These are phyloP conservation scores for Hysterium pulicare DNA, from an alignment of 2,329 filamentous ascomycete species.

Conservation along the genomic window DNA sequence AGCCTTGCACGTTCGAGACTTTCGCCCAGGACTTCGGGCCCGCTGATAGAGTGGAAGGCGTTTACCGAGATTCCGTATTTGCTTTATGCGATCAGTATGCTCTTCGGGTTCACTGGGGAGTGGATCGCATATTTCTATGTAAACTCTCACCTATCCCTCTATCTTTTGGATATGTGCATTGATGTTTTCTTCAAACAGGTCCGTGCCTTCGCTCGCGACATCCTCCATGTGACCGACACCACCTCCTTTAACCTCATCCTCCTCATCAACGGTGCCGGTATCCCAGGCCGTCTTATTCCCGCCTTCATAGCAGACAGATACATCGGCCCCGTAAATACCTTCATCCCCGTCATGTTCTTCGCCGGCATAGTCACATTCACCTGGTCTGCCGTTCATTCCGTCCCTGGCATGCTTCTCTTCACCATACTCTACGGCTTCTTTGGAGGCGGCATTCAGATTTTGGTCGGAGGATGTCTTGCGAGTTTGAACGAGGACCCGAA, in stretches of 20 bases:
- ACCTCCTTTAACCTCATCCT: conserved; percentile 60
- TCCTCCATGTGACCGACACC: conserved; percentile 39
- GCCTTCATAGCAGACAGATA: conserved; percentile 42
- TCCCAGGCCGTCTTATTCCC: conserved; percentile 55
- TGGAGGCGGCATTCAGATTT: conserved; percentile 44
- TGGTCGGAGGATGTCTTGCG: conserved; percentile 44
- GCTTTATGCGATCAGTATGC: conserved; percentile 43
- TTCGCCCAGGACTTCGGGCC: conserved; percentile 43
- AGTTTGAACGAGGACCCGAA: conserved; percentile 42
- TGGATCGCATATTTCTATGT: conserved; percentile 60
- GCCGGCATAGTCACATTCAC: conserved; percentile 43
- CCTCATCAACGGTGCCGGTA: conserved; percentile 61
- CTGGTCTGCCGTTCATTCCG: conserved; percentile 41
- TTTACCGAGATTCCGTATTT: conserved; percentile 55
- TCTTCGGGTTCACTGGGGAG: conserved; percentile 46
- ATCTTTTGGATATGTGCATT: too few species aligned
- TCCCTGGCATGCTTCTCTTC: conserved; percentile 41
- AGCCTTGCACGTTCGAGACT: conserved; percentile 43
- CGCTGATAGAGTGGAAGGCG: conserved; percentile 53
- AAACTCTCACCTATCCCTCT: too few species aligned
- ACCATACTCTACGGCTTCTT: conserved; percentile 48
- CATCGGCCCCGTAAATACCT: conserved; percentile 43
- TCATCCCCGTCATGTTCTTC: conserved; percentile 35
- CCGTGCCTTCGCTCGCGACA: conserved; percentile 4
- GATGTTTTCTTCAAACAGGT: not conserved